phyloP scores from a whole-genome alignment of 164 flowering plant species.

The Tetracentron sinense region DNA sequence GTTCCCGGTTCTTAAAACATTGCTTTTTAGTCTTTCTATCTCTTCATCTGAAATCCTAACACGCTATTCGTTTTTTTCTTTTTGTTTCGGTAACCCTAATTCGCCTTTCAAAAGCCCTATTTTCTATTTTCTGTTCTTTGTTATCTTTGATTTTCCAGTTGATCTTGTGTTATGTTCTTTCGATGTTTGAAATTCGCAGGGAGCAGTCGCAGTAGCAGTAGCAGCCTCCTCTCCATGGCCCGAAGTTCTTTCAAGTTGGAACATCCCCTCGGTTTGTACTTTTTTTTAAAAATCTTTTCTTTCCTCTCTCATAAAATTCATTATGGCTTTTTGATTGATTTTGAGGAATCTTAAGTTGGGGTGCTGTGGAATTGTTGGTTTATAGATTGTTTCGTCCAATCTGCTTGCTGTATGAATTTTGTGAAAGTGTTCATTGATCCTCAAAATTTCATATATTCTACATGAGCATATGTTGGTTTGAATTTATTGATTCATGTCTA shows the following conservation, averaged over 20 bases:
- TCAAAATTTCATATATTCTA: not conserved
- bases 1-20: too few relatives aligned
- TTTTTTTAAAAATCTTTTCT: not conserved
- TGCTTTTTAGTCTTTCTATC: not conserved
- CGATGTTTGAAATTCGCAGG: constrained; percentile 26
- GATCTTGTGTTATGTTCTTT: constrained; percentile 22
- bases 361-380: not conserved
- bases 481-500: too few relatives aligned
- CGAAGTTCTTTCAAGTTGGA: constrained; percentile 65
- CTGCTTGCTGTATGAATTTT: too few relatives aligned
- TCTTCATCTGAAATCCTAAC: not conserved
- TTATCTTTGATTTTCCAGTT: not conserved
- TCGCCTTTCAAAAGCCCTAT: not conserved
- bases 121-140: constrained; percentile 2
- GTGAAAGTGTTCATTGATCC: not conserved
- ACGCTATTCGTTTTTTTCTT: not conserved
- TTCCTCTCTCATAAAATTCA: not conserved
- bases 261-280: constrained; percentile 58
- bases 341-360: not conserved
- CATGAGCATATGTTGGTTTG: too few relatives aligned
- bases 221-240: constrained; percentile 46
- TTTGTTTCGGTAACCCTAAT: not conserved
- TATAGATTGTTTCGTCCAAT: not conserved
- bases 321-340: not conserved
- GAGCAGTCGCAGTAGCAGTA: constrained; percentile 8